Evolutionary conservation across 2,329 filamentous ascomycete genomes (phyloP).

Genomic region (Monosporascus sp.): DNA sequence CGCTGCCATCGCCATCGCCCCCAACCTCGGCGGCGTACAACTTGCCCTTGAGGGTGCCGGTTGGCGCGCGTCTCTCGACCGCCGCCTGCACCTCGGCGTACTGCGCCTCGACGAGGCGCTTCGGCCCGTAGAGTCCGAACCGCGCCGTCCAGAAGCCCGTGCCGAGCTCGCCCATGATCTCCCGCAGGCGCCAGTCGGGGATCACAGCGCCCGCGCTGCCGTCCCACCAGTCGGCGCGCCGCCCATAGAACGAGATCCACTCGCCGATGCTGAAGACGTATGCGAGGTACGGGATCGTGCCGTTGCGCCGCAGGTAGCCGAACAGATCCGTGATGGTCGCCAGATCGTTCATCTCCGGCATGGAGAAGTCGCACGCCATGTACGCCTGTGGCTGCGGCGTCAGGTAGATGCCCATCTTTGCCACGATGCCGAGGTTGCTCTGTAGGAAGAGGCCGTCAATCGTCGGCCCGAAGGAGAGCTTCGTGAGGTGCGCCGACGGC

Average conservation of each 20-base stretch:
- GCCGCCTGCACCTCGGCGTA: slow-evolving; percentile 34
- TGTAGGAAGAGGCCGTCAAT: slow-evolving; percentile 46
- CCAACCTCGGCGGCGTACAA: slow-evolving; percentile 30
- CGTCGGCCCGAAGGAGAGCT: slow-evolving; percentile 34
- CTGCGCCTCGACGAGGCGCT: slow-evolving; percentile 36
- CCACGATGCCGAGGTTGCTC: slow-evolving; percentile 48
- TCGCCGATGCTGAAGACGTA: slow-evolving; percentile 42
- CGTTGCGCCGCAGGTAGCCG: slow-evolving; percentile 36
- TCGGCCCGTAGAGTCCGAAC: slow-evolving; percentile 38
- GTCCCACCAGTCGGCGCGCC: slow-evolving; percentile 37
- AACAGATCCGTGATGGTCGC: slow-evolving; percentile 39
- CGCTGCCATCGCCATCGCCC: slow-evolving; percentile 9
- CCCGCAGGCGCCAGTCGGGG: slow-evolving; percentile 37
- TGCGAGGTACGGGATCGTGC: slow-evolving; percentile 35
- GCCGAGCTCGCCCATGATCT: slow-evolving; percentile 35
- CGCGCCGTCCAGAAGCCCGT: slow-evolving; percentile 39
- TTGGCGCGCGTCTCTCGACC: slow-evolving; percentile 28
- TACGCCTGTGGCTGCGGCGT: slow-evolving; percentile 37
- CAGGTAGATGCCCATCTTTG: slow-evolving; percentile 46
- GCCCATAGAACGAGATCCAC: slow-evolving; percentile 36
- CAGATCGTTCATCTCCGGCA: slow-evolving; percentile 39
- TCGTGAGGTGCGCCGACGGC: slow-evolving; percentile 31
- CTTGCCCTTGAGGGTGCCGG: slow-evolving; percentile 29
- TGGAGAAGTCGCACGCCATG: slow-evolving; percentile 40
- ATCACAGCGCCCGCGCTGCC: slow-evolving; percentile 36